Conservation (phyloP, 768 basidiomycete species). For the Gautieria morchelliformis region DNA sequence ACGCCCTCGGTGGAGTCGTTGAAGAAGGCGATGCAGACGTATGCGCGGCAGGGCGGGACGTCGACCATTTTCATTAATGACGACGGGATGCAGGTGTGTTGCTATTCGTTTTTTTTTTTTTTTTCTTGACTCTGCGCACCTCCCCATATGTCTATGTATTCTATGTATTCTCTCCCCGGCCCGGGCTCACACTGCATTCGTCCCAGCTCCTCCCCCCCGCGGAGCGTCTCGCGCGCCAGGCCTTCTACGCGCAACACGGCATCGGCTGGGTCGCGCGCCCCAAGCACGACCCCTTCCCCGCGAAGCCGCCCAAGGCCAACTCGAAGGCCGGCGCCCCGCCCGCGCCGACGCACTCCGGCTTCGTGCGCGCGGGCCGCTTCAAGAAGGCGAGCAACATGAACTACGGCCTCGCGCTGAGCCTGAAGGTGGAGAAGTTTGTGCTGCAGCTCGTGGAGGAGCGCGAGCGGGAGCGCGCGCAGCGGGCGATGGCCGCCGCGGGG, state of each 20-base stretch:
- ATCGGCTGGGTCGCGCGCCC: constrained; percentile 84
- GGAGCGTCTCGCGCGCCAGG: constrained; percentile 56
- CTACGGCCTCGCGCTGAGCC: constrained; percentile 60
- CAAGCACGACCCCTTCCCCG: constrained; percentile 15
- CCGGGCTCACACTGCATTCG: no score
- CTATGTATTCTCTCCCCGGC: background rate
- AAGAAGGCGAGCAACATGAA: constrained; percentile 96
- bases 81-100: constrained; percentile 56
- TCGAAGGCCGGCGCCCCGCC: constrained; percentile 10
- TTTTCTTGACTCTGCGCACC: background rate
- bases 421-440: constrained; percentile 46
- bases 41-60: constrained; percentile 81
- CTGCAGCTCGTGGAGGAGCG: constrained; percentile 30
- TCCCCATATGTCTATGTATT: background rate
- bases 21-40: constrained; percentile 86
- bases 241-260: constrained; percentile 59
- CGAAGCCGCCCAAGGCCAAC: constrained; percentile 30
- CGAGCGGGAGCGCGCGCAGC: constrained; percentile 31
- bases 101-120: background rate
- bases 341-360: constrained; percentile 41
- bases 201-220: constrained; percentile 36
- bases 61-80: constrained; percentile 76
- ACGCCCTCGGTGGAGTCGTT: constrained; percentile 65
- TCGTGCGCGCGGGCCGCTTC: constrained; percentile 78
- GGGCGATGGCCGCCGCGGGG: constrained; percentile 6